Base-by-base conservation (phyloP, 1,284 basidiomycete species). In the Thecaphora thlaspeos region DNA sequence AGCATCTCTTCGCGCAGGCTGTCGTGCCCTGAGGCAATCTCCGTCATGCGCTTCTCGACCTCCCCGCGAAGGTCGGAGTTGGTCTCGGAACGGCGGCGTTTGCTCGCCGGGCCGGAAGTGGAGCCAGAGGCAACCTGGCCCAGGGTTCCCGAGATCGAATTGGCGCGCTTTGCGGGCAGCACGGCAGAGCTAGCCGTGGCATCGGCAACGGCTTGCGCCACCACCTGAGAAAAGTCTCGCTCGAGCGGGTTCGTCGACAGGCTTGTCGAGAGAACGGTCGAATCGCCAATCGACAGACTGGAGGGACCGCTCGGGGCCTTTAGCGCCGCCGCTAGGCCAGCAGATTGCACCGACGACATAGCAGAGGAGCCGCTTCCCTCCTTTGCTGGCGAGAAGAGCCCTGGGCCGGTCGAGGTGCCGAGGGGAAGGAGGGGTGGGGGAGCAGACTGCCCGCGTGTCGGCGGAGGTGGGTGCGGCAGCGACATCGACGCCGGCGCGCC, bases 1-100 rank as follows among this genome's bases (percentile, higher is more conserved):
- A 65, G 48, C 58, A 65, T 55, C 45, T 65, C 62, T 36, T 51
- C 58, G 28, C 55, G 62, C 26, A 65, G 50, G 43, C 51, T 47
- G 40, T 55, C 46, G 14, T 55, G 62, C 5, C 62, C 58, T 36
- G 48, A 46, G 32, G 48, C 39, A 38, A 65, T 52, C 28, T 61
- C 62, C n/a, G 51, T 30, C 48, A 65, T 48, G 51, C 56, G 53
- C 26, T 48, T 57, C 42, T 52, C 58, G 46, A 65, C 53, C 34
- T 61, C 51, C 32, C 55, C 55, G 26, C 58, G 51, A 17, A 65
- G 60, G 30, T 37, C 42, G 30, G 55, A 54, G 46, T 51, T 55
- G 19, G 18, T 18, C 39, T 40, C 39, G 19, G 18, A 21, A 4
- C 17, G 7, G 7, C 32, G 32, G 15, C 15, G 32, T 14, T 34